Conservation (phyloP, 2,329 filamentous ascomycete genomes). For the Colletotrichum salicis region DNA sequence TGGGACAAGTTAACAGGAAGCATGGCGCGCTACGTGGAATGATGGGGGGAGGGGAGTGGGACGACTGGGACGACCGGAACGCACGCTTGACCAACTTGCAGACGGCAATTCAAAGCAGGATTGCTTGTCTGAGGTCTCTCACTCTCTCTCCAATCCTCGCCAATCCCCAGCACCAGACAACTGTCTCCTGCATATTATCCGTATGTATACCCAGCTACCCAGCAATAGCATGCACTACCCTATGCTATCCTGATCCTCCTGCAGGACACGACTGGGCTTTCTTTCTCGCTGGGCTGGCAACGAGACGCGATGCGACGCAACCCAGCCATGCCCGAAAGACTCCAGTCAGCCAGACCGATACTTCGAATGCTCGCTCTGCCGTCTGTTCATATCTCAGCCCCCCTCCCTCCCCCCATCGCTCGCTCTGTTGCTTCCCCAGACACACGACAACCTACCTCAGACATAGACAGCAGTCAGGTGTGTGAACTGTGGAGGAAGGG, state of each 20-base stretch:
- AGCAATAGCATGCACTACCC: not conserved
- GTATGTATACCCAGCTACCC: not conserved
- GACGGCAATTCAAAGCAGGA: conserved; percentile 16
- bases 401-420: too few relatives aligned
- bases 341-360: conserved; percentile 11
- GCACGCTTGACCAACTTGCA: conserved; percentile 27
- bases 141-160: not conserved
- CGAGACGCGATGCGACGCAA: conserved; percentile 27
- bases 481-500: not conserved
- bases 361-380: not conserved
- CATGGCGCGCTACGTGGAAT: conserved; percentile 30
- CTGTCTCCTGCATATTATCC: not conserved
- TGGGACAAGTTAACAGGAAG: not conserved
- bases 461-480: not conserved
- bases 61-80: conserved; percentile 24
- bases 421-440: not conserved
- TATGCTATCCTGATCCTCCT: conserved; percentile 6
- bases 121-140: conserved; percentile 1
- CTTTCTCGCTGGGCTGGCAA: conserved; percentile 18
- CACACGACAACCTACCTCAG: not conserved
- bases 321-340: conserved; percentile 1
- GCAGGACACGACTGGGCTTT: conserved; percentile 2
- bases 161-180: not conserved
- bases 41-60: conserved; percentile 26
- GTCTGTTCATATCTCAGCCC: not conserved